phyloP scores from a whole-genome alignment of 208 protist species.

The Angomonas desouzai region DNA sequence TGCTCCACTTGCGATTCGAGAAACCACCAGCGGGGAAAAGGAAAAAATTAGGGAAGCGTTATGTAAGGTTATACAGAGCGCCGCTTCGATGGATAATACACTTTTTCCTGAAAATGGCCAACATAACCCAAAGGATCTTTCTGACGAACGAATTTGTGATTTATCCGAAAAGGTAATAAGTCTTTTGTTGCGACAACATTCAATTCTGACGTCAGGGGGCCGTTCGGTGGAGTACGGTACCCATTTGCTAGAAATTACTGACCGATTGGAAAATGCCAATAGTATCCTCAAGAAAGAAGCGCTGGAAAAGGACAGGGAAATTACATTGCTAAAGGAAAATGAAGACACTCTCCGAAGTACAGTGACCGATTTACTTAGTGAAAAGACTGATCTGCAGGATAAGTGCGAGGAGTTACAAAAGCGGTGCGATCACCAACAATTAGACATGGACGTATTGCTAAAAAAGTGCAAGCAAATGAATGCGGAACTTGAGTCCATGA shows the following conservation, averaged over 20 bases:
- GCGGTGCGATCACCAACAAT: not conserved
- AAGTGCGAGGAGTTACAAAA: slow-evolving; percentile 1
- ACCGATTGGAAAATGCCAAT: not conserved
- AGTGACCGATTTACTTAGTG: not conserved
- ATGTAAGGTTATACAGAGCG: not conserved
- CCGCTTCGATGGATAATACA: not conserved
- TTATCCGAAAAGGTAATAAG: not conserved
- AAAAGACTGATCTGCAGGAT: not conserved
- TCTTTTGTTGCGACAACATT: too few relatives aligned
- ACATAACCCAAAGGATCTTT: not conserved
- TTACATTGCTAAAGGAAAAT: not conserved
- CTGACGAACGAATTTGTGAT: not conserved
- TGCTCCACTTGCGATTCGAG: not conserved
- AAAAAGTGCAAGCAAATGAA: not conserved
- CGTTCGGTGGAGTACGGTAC: not conserved
- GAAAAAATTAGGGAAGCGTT: not conserved
- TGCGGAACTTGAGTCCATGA: not conserved
- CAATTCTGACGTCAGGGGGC: not conserved
- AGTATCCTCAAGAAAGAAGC: not conserved
- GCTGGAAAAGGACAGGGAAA: not conserved
- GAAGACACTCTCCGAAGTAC: not conserved
- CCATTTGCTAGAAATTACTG: not conserved
- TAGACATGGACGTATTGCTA: not conserved
- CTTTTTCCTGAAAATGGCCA: not conserved
- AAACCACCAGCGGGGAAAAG: not conserved